Conservation (phyloP, 257 asterid genomes). For the Fraxinus excelsior region DNA sequence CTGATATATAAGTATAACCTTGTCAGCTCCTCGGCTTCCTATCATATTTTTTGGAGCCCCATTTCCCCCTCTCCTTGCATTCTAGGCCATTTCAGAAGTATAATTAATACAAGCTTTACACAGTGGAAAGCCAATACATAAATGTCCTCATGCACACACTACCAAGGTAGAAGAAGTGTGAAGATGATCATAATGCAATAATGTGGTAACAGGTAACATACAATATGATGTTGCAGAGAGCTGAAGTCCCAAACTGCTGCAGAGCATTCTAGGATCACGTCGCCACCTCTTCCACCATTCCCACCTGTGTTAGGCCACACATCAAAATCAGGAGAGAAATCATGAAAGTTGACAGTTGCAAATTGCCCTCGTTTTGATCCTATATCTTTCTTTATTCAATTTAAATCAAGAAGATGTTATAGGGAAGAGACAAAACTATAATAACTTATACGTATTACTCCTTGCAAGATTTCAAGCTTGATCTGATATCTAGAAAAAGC, state of each 20-base stretch:
- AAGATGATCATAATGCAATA: not conserved
- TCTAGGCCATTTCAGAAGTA: constrained; percentile 42
- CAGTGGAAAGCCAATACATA: constrained; percentile 16
- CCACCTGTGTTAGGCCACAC: constrained; percentile 61
- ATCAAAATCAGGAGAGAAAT: constrained; percentile 23
- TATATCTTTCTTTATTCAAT: constrained; percentile 16
- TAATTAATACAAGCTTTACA: constrained; percentile 13
- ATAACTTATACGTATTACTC: not conserved
- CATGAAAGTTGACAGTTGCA: not conserved
- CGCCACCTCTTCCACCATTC: constrained; percentile 96
- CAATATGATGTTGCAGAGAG: constrained; percentile 81
- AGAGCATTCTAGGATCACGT: constrained; percentile 82
- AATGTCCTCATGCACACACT: constrained; percentile 8
- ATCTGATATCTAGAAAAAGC: constrained; percentile 7
- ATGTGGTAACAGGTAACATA: constrained; percentile 38
- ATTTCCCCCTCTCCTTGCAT: constrained; percentile 87
- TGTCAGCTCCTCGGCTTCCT: constrained; percentile 89
- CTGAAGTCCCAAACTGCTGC: constrained; percentile 90
- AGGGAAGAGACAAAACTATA: not conserved
- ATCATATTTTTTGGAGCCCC: constrained; percentile 87
- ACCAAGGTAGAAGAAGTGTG: constrained; percentile 8
- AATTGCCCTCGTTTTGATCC: constrained; percentile 5
- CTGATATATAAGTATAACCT: constrained; percentile 48
- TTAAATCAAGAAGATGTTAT: not conserved
- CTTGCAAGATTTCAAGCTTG: constrained; percentile 8